phyloP scores from a whole-genome alignment of 1,139 yeast species.

The Blastobotrys capitulatus region DNA sequence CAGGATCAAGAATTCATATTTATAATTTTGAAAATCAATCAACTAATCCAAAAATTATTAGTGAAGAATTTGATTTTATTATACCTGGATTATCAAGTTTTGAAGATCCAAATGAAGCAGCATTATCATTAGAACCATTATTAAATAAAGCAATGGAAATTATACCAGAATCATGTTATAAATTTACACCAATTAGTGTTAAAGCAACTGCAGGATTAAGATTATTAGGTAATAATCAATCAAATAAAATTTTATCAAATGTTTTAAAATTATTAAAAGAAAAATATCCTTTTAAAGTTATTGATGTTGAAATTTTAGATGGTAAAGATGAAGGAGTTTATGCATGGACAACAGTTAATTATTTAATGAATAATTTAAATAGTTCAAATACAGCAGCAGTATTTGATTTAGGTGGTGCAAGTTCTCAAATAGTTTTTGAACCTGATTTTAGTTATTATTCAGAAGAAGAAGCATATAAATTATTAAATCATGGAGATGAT shows the following conservation, averaged over 20 bases:
- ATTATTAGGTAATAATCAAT: conserved; percentile 65
- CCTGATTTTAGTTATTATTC: conserved; percentile 45
- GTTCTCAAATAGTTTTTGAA: conserved; percentile 95
- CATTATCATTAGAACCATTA: conserved; percentile 72
- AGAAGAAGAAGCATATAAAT: conserved; percentile 37
- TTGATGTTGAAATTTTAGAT: conserved; percentile 76
- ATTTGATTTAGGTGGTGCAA: conserved; percentile 93
- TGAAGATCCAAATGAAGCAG: conserved; percentile 66
- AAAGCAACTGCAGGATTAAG: conserved; percentile 95
- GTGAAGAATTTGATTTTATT: conserved; percentile 73
- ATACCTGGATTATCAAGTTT: conserved; percentile 85
- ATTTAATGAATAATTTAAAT: conserved; percentile 68
- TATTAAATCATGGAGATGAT: conserved; percentile 73
- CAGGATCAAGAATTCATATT: conserved; percentile 90
- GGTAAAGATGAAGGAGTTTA: conserved; percentile 93
- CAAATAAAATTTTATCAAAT: conserved; percentile 45
- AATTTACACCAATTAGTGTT: conserved; percentile 84
- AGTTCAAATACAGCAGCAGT: conserved; percentile 73
- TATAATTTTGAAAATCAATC: conserved; percentile 63
- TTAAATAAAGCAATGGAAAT: conserved; percentile 62
- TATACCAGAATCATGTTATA: conserved; percentile 61
- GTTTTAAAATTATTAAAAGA: conserved; percentile 36
- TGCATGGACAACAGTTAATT: conserved; percentile 94
- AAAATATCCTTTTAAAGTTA: conserved; percentile 73
- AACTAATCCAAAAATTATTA: conserved; percentile 63